Evolutionary conservation across 768 basidiomycete species (phyloP), one percentile per base, ranked within the genome.

Genomic region (Mycena leptocephala): DNA sequence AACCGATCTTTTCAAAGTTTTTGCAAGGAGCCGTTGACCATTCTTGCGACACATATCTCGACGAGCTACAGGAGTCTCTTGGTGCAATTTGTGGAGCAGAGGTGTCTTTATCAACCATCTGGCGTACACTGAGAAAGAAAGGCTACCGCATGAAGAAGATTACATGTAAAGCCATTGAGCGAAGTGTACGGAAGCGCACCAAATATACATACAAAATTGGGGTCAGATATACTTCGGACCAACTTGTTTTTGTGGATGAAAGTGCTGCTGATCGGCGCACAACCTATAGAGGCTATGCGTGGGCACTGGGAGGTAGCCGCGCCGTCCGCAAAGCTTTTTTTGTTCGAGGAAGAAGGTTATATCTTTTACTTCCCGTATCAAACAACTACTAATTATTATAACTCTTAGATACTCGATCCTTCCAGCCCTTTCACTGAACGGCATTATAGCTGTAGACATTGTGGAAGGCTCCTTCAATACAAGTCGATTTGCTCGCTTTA

Each of bases 171-270:
- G 81, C 81, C 5, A 67, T 80, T 43, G 80, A 82, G 64, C 75
- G 79, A 7, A 78, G 75, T 61, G 78, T 67, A 10, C 39, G 55
- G 20, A 72, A 75, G 41, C 43, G 81, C 16, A 70, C 76, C 4
- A 33, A 39, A 20, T 82, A 55, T 46, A 68, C 43, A 0, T 56
- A 53, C 61, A 61, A 69, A 24, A 71, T 80, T n/a, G 76, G 77
- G 9, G 24, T 10, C 8, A 72, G 37, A 22, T 82, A 81, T 37
- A 76, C 13, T 28, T 55, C 78, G 2, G 63, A 78, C 0, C 80
- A 80, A 30, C 81, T 84, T 18, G 83, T 87, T 11, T 87, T 85
- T 70, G 79, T 84, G 8, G 85, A 87, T 69, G 83, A 85, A 65
- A 81, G 79, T 64, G 70, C 82, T 2, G 81, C 78, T 41, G 83